Conservation (phyloP, 1,284 basidiomycete species). For the Marasmius oreades region DNA sequence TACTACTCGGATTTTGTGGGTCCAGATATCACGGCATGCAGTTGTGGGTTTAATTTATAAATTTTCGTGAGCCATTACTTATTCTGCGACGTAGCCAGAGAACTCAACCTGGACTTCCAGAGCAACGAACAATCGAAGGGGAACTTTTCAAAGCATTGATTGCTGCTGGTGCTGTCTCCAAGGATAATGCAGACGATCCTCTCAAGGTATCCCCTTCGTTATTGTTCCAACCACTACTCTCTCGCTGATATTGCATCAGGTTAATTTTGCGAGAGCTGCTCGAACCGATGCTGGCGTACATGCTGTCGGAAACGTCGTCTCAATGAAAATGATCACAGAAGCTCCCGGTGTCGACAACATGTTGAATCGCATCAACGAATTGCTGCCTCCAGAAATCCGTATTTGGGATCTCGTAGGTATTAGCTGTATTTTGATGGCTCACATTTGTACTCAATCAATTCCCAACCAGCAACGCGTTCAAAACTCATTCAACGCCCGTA, state of each 20-base stretch:
- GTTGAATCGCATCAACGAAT: slow-evolving; percentile 77
- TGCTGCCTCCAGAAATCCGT: slow-evolving; percentile 88
- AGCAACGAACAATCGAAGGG: slow-evolving; percentile 86
- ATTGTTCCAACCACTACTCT: slow-evolving; percentile 1
- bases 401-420: slow-evolving; percentile 81
- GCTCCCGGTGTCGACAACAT: slow-evolving; percentile 73
- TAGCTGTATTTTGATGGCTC: background rate
- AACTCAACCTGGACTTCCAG: slow-evolving; percentile 42
- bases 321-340: slow-evolving; percentile 83
- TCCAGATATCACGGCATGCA: slow-evolving; percentile 93
- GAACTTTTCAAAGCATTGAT: slow-evolving; percentile 87
- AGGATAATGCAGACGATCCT: slow-evolving; percentile 91
- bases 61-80: slow-evolving; percentile 5
- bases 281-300: slow-evolving; percentile 98
- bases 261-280: slow-evolving; percentile 85
- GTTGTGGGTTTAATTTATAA: slow-evolving; percentile 57
- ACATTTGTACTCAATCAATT: background rate
- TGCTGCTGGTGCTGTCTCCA: slow-evolving; percentile 86
- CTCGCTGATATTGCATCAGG: slow-evolving; percentile 38
- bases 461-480: slow-evolving; percentile 64
- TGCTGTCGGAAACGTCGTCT: slow-evolving; percentile 92
- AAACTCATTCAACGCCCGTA: slow-evolving; percentile 90
- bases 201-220: slow-evolving; percentile 59
- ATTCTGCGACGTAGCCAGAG: slow-evolving; percentile 9
- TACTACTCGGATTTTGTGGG: slow-evolving; percentile 78